phyloP scores from a whole-genome alignment of 371 early-diverging fungal genomes.

The Rhizopus microsporus region DNA sequence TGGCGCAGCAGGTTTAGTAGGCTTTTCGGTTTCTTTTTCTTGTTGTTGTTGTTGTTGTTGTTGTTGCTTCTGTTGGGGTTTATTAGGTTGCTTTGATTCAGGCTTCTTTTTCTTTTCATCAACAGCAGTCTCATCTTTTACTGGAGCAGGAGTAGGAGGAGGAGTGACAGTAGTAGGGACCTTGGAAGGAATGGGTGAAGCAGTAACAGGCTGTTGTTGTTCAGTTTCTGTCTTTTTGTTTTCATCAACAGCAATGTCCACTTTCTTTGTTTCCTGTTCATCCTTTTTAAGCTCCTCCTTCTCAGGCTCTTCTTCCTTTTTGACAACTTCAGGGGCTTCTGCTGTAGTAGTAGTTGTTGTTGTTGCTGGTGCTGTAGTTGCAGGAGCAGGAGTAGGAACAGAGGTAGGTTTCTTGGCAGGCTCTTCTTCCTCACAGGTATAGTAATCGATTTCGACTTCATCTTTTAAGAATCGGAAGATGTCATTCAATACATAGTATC shows the following conservation, averaged over 20 bases:
- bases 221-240: constrained; percentile 12
- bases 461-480: constrained; percentile 94
- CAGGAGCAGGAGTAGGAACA: constrained; percentile 1
- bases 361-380: not conserved
- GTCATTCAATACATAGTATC: constrained; percentile 93
- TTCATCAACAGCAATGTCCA: constrained; percentile 6
- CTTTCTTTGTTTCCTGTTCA: not conserved
- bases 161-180: constrained; percentile 1
- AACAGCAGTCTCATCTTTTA: not conserved
- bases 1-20: constrained; percentile 23
- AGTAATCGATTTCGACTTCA: constrained; percentile 56
- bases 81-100: constrained; percentile 11
- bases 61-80: constrained; percentile 16
- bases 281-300: constrained; percentile 6
- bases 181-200: constrained; percentile 2
- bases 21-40: constrained; percentile 7
- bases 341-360: constrained; percentile 10
- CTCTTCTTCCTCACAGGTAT: constrained; percentile 36
- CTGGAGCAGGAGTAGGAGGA: constrained; percentile 5
- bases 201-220: not conserved
- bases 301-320: constrained; percentile 11
- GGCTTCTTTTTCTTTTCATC: constrained; percentile 14
- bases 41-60: constrained; percentile 6
- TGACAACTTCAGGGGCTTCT: constrained; percentile 1
- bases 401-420: not conserved